Conservation (phyloP, 805 yeast genomes). For the Sungouiella thailandica region DNA sequence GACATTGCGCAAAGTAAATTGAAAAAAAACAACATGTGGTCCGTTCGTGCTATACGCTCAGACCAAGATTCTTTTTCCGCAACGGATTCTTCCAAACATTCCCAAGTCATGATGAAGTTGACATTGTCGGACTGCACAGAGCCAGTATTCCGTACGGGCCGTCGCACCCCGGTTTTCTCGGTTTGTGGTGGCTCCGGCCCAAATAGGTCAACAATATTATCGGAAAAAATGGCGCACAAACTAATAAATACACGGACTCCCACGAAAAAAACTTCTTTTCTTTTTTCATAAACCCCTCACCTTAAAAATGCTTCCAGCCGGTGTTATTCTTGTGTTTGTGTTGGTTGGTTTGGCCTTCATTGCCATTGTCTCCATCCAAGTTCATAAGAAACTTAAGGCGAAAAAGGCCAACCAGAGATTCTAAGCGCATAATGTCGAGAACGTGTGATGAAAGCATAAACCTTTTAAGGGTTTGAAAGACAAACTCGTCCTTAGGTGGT, state of each 20-base stretch:
- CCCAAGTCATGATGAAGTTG: too few species aligned
- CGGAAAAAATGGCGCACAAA: slow-evolving; percentile 9
- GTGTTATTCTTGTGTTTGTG: slow-evolving; percentile 67
- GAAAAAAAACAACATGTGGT: too few species aligned
- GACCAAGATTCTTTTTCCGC: too few species aligned
- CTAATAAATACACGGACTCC: slow-evolving; percentile 4
- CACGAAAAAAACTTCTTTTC: slow-evolving; percentile 4
- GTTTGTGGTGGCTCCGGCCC: slow-evolving; percentile 1
- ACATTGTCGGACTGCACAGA: too few species aligned
- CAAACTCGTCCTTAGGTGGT: too few species aligned
- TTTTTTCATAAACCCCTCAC: slow-evolving; percentile 2
- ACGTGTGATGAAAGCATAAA: not conserved
- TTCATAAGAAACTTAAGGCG: slow-evolving; percentile 38
- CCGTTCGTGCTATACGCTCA: too few species aligned
- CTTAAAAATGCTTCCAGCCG: slow-evolving; percentile 58
- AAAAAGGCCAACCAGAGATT: slow-evolving; percentile 32
- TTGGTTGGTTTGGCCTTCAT: slow-evolving; percentile 45
- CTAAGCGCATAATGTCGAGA: slow-evolving; percentile 3
- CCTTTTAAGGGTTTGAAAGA: too few species aligned
- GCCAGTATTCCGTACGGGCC: too few species aligned
- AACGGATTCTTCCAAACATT: too few species aligned
- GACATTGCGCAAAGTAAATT: too few species aligned
- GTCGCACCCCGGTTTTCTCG: slow-evolving; percentile 6
- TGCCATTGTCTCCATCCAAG: slow-evolving; percentile 32
- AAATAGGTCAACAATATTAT: not conserved